Percentiles rank a stretch among this genome's conserved stretches.
phyloP scores from a whole-genome alignment of 2,329 filamentous ascomycete genomes.

The Colletotrichum eremochloae region DNA sequence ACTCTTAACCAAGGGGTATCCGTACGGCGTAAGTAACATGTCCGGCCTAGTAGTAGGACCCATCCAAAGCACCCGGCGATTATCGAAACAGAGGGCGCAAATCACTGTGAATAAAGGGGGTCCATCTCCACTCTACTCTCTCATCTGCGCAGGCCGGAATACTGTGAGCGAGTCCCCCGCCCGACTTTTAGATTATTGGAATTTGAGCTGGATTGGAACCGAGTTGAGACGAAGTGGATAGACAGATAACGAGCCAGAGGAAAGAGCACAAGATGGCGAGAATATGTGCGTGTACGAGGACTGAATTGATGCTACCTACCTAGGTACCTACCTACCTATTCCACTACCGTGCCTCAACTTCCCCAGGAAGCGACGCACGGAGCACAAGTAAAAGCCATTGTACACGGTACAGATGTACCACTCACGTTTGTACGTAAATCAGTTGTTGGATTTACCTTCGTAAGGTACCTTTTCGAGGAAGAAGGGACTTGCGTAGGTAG shows the following conservation, averaged over 20 bases:
- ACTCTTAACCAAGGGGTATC: not conserved
- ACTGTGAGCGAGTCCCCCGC: not conserved
- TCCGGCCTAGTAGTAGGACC: slow-evolving; percentile 25
- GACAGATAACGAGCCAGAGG: not conserved
- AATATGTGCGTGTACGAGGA: slow-evolving; percentile 1
- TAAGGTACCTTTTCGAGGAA: not conserved
- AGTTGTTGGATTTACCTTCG: not conserved
- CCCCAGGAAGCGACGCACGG: slow-evolving; percentile 33
- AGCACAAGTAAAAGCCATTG: slow-evolving; percentile 8
- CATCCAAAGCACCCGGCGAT: slow-evolving; percentile 32
- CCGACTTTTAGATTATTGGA: slow-evolving; percentile 8
- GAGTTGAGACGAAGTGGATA: not conserved
- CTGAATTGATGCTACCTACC: not conserved
- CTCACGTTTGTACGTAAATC: not conserved
- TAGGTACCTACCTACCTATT: not conserved
- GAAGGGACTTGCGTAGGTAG: not conserved
- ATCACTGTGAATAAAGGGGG: slow-evolving; percentile 37
- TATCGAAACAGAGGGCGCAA: slow-evolving; percentile 37
- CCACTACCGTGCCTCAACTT: slow-evolving; percentile 4
- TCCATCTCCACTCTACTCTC: slow-evolving; percentile 39
- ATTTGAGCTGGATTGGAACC: slow-evolving; percentile 5
- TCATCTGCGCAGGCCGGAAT: slow-evolving; percentile 30
- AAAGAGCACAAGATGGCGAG: not conserved
- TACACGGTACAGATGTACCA: not conserved
- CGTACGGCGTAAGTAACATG: slow-evolving; percentile 1